Conservation (phyloP, 441 rosid species). For the Bocquillonia castaneifolia region DNA sequence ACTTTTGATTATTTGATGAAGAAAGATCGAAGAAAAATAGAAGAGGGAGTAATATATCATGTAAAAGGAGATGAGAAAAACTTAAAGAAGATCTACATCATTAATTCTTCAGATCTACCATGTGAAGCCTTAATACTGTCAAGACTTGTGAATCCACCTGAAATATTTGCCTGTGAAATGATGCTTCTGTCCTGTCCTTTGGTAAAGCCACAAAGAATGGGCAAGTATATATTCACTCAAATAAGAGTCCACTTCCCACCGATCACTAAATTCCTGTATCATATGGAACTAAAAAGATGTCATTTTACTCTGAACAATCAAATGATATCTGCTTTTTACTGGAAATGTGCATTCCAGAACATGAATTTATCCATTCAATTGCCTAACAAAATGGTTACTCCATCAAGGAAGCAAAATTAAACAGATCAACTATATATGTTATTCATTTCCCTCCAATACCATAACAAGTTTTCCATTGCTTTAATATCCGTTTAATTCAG, state of each 20-base stretch:
- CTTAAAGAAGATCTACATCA: no score
- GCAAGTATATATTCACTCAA: constrained; percentile 71
- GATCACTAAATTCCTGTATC: constrained; percentile 67
- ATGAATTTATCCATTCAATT: constrained; percentile 1
- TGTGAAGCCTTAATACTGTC: constrained; percentile 71
- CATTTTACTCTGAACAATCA: background rate
- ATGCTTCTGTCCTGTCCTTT: constrained; percentile 78
- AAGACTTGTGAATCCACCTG: constrained; percentile 72
- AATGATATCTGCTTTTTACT: background rate
- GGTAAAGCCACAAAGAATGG: constrained; percentile 89
- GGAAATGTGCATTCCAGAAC: background rate
- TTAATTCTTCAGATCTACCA: no score
- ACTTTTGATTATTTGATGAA: no score
- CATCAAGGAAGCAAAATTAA: background rate
- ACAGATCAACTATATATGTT: no score
- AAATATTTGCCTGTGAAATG: constrained; percentile 61
- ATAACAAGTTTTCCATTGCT: background rate
- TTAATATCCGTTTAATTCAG: constrained; percentile 3
- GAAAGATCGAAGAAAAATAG: no score
- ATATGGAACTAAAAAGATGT: constrained; percentile 15
- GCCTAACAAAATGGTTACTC: no score
- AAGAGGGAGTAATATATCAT: no score
- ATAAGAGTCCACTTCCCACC: constrained; percentile 91
- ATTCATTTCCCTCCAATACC: background rate
- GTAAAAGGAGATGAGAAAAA: no score